phyloP scores from a whole-genome alignment of 208 protist species.

The Trypanosoma vivax region DNA sequence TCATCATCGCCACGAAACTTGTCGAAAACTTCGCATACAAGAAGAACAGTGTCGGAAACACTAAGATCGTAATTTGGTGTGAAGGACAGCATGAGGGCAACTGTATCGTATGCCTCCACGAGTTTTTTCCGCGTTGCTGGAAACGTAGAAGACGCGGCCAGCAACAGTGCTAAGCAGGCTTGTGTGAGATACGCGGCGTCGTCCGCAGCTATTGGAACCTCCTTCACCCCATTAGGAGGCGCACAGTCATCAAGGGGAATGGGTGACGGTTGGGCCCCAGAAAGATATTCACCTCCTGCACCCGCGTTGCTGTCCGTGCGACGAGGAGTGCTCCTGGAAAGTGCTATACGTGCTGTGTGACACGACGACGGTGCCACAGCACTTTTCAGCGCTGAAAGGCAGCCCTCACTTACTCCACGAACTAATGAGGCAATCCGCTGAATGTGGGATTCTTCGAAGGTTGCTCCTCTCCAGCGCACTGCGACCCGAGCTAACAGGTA shows the following conservation, averaged over 20 bases:
- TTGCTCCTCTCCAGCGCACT: neutral
- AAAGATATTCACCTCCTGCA: neutral
- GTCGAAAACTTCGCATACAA: constrained; percentile 24
- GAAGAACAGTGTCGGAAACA: constrained; percentile 15
- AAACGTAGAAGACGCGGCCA: neutral
- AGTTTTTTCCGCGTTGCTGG: constrained; percentile 2
- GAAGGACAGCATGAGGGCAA: constrained; percentile 28
- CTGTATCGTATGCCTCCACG: constrained; percentile 12
- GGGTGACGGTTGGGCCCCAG: neutral
- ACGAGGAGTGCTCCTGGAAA: neutral
- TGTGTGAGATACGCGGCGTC: constrained; percentile 22
- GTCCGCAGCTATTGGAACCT: constrained; percentile 32
- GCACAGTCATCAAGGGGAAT: constrained; percentile 28
- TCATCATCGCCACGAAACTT: neutral
- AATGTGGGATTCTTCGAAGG: constrained; percentile 1
- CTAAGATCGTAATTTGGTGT: constrained; percentile 53
- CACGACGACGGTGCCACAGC: constrained; percentile 4
- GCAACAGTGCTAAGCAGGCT: constrained; percentile 20
- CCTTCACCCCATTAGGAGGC: constrained; percentile 31
- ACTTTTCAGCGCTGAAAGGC: constrained; percentile 2
- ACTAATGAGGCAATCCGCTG: constrained; percentile 1
- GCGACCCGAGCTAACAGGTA: constrained; percentile 2
- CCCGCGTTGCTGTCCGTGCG: neutral
- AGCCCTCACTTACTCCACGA: constrained; percentile 3
- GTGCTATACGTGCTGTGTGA: constrained; percentile 1